These are phyloP conservation scores for Penicillium brevicompactum DNA, from an alignment of 2,329 filamentous ascomycete genomes.

Conservation along the genomic window DNA sequence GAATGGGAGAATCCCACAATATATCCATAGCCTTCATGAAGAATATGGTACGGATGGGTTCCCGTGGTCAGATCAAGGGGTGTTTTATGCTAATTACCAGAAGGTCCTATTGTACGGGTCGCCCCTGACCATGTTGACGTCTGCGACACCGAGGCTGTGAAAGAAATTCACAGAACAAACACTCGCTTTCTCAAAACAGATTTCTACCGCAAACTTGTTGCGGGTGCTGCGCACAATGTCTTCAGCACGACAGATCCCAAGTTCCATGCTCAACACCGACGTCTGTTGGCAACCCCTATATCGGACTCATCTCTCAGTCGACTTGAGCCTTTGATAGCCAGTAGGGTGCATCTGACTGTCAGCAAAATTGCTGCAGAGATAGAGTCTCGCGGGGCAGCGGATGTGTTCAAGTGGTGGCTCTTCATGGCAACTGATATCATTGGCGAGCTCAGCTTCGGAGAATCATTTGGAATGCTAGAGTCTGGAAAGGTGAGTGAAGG, in stretches of 20 bases:
- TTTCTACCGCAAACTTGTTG: conserved; percentile 32
- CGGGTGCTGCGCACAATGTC: conserved; percentile 30
- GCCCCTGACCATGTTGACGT: conserved; percentile 36
- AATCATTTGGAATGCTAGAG: conserved; percentile 58
- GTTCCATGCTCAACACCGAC: conserved; percentile 44
- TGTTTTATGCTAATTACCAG: background rate
- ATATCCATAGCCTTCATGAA: conserved; percentile 31
- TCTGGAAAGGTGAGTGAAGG: conserved; percentile 44
- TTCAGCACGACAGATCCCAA: conserved; percentile 47
- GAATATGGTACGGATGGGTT: conserved; percentile 27
- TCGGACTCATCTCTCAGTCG: conserved; percentile 25
- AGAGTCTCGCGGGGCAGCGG: conserved; percentile 37
- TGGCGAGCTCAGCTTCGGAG: conserved; percentile 57
- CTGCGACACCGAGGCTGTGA: conserved; percentile 38
- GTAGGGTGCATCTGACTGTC: conserved; percentile 44
- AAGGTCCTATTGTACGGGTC: conserved; percentile 37
- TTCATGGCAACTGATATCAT: conserved; percentile 60
- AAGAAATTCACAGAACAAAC: conserved; percentile 38
- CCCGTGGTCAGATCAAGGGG: background rate
- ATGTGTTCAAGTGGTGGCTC: conserved; percentile 58
- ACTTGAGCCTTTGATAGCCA: conserved; percentile 45
- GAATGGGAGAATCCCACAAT: conserved; percentile 18
- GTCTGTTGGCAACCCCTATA: conserved; percentile 43
- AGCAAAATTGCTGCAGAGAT: conserved; percentile 51
- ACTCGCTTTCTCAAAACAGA: conserved; percentile 36